Base-by-base conservation (phyloP, 2,329 filamentous ascomycete species). In the Sporothrix mexicana region DNA sequence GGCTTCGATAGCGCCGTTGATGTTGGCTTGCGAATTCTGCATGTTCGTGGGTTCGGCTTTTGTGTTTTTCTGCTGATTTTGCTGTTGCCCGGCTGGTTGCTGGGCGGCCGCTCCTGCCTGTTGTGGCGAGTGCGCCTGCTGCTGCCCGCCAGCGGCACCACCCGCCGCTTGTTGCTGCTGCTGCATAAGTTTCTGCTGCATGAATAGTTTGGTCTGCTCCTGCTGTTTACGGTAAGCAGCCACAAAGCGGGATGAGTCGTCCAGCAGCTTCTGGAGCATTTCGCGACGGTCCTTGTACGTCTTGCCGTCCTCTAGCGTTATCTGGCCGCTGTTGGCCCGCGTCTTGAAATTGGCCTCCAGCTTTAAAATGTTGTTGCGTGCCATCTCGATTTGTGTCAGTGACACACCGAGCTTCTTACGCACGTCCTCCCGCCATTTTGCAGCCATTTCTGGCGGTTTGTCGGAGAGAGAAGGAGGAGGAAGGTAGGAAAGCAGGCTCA, bases 331-430 rank as follows among this genome's bases (percentile, higher is more conserved):
- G 30, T 82, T 82, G 3, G 83, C 78, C 25, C 85, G 80, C 20
- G 85, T 83, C 67, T 83, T 83, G 23, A 84, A 78, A 2, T 80
- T 74, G 62, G 80, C 80, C 12, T 88, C 85, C 70, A 87, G 79
- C 68, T 79, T 78, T 2, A 78, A 78, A 3, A 87, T 77, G 64
- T 82, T 81, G n/a, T 75, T 77, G 12, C 84, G 83, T 2, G 82
- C 80, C 10, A 76, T 80, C 51, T 88, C 87, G 82, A 89, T 88
- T 1, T 83, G 81, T 75, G 84, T 79, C 6, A 89, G 78, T 0
- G 85, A 86, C 53, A 84, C 80, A 0, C 81, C 80, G 73, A 88
- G 88, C 71, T 82, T 83, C 0, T 81, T 79, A 76, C 84, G 87
- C 45, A 84, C 80, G 1, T 87, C 84, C 8, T 83, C 80, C 1